Conservation (phyloP, 345 rosid species). For the Garcia nutans region DNA sequence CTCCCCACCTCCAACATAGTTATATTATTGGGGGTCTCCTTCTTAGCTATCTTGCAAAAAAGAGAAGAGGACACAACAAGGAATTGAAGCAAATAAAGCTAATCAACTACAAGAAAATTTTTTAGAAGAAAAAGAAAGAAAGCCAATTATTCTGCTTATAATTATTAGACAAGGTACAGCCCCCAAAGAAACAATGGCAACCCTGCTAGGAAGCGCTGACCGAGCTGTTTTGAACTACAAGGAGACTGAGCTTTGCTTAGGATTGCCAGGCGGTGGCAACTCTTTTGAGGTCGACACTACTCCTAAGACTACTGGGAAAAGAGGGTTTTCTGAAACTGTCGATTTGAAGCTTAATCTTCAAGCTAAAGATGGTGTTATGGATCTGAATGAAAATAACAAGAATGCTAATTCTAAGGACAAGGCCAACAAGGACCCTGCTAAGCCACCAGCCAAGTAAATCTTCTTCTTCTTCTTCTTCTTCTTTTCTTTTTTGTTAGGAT, state of each 20-base stretch:
- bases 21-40: constrained; percentile 37
- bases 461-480: background rate
- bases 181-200: constrained; percentile 30
- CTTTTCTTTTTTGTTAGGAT: no score
- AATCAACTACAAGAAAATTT: constrained; percentile 12
- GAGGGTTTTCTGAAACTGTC: constrained; percentile 74
- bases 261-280: constrained; percentile 51
- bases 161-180: constrained; percentile 2
- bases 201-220: constrained; percentile 22
- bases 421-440: constrained; percentile 50
- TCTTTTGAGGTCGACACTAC: constrained; percentile 22
- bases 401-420: constrained; percentile 34
- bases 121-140: no score
- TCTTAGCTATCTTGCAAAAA: constrained; percentile 17
- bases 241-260: constrained; percentile 76
- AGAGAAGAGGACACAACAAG: constrained; percentile 15
- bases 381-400: constrained; percentile 40
- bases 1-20: constrained; percentile 23
- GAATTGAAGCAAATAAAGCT: constrained; percentile 2
- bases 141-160: background rate
- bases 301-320: constrained; percentile 49
- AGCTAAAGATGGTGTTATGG: constrained; percentile 36
- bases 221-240: constrained; percentile 42
- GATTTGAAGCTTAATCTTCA: constrained; percentile 71
- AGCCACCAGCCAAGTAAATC: constrained; percentile 72